Conservation (phyloP, 441 rosid genomes). For the Eugenia klotzschiana region DNA sequence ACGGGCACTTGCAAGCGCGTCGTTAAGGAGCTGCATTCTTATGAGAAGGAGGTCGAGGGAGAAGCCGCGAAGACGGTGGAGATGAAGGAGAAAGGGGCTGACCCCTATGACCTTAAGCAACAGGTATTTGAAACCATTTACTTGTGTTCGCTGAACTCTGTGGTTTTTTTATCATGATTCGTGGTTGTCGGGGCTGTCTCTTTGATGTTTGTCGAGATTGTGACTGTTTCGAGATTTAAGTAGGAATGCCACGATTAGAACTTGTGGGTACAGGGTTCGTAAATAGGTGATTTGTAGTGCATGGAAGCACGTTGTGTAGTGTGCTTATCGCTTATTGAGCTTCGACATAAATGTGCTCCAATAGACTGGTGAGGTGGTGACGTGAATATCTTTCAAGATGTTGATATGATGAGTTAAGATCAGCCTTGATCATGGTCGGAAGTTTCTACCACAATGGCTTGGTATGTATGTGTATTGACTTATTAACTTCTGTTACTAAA, state of each 20-base stretch:
- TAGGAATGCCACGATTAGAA: neutral
- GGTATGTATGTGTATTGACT: neutral
- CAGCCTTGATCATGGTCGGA: neutral
- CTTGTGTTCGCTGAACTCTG: neutral
- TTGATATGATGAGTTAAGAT: neutral
- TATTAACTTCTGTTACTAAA: neutral
- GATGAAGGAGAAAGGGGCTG: conserved; percentile 86
- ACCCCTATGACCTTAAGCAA: conserved; percentile 85
- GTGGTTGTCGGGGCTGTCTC: neutral
- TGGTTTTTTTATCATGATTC: neutral
- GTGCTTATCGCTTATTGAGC: neutral
- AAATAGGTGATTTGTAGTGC: neutral
- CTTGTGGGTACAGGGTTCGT: neutral
- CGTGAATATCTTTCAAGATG: neutral
- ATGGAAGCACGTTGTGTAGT: neutral
- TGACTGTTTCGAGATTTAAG: neutral
- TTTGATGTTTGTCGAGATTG: neutral
- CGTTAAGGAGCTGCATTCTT: conserved; percentile 68
- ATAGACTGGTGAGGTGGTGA: neutral
- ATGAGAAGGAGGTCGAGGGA: conserved; percentile 83
- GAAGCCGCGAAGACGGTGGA: conserved; percentile 77
- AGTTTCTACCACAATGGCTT: neutral
- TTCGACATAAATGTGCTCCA: neutral
- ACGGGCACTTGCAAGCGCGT: conserved; percentile 66
- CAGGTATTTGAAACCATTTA: conserved; percentile 29